phyloP scores from a whole-genome alignment of 192 early-diverging fungal species.

The Backusella sp. region DNA sequence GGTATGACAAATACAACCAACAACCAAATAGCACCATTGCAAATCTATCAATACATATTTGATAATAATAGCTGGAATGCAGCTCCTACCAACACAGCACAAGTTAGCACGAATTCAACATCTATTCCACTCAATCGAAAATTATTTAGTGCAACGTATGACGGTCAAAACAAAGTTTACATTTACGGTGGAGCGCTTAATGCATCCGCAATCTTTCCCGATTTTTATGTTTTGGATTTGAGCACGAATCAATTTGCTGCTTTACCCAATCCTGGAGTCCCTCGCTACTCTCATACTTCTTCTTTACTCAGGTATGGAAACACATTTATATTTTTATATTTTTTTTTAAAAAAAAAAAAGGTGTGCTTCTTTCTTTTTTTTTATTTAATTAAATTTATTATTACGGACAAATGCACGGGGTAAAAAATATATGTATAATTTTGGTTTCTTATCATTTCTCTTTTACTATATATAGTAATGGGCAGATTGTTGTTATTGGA shows the following conservation, averaged over 20 bases:
- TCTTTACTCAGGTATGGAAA: conserved; percentile 9
- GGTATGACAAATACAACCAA: conserved; percentile 12
- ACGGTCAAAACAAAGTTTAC: conserved; percentile 24
- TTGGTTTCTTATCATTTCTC: conserved; percentile 7
- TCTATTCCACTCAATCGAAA: conserved; percentile 12
- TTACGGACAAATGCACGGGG: conserved; percentile 1
- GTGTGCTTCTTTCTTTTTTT: neutral
- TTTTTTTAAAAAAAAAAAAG: conserved; percentile 16
- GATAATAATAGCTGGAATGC: neutral
- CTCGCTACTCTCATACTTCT: conserved; percentile 28
- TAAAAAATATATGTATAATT: neutral
- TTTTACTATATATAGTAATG: conserved; percentile 22
- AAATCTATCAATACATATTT: conserved; percentile 4
- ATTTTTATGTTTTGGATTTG: conserved; percentile 22
- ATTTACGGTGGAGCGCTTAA: conserved; percentile 29
- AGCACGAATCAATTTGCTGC: conserved; percentile 2
- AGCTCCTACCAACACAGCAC: neutral
- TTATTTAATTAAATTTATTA: conserved; percentile 4
- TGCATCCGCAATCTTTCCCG: conserved; percentile 6
- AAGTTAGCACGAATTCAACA: neutral
- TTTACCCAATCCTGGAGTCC: conserved; percentile 14
- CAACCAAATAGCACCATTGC: neutral
- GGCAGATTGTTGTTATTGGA: conserved; percentile 30
- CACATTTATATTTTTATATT: neutral
- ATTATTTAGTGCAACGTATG: conserved; percentile 20